Conservation (phyloP, 2,329 filamentous ascomycete genomes). For the Botrytis fragariae region DNA sequence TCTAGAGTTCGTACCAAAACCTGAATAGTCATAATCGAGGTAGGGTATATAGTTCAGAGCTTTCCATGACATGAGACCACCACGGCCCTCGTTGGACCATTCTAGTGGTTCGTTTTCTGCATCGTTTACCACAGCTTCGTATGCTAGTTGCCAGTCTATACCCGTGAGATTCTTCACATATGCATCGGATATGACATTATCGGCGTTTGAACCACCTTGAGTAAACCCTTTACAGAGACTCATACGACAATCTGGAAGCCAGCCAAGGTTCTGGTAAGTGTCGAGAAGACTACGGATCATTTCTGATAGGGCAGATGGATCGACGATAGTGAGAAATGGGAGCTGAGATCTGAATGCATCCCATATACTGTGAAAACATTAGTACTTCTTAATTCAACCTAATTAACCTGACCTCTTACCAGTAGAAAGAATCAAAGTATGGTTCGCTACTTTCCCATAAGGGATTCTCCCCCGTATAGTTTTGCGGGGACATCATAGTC, state of each 20-base stretch:
- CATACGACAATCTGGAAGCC: conserved; percentile 51
- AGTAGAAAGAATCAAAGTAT: conserved; percentile 67
- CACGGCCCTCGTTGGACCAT: conserved; percentile 68
- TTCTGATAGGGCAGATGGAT: conserved; percentile 58
- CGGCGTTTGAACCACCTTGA: conserved; percentile 70
- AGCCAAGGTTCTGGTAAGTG: conserved; percentile 61
- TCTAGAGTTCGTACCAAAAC: conserved; percentile 65
- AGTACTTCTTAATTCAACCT: conserved; percentile 37
- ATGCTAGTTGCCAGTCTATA: conserved; percentile 69
- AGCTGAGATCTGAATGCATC: conserved; percentile 67
- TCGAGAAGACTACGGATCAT: conserved; percentile 73
- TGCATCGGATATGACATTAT: conserved; percentile 65
- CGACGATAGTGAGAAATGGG: conserved; percentile 65
- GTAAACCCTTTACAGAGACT: conserved; percentile 69
- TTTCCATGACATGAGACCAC: conserved; percentile 71
- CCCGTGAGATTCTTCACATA: conserved; percentile 64
- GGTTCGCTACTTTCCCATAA: conserved; percentile 63
- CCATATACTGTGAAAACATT: conserved; percentile 55
- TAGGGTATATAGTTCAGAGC: conserved; percentile 65
- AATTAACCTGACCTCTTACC: conserved; percentile 44
- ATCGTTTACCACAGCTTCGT: conserved; percentile 68
- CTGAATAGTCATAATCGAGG: conserved; percentile 63
- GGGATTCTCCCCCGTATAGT: conserved; percentile 72
- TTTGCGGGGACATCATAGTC: conserved; percentile 67
- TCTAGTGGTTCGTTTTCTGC: conserved; percentile 50